Conservation (phyloP, 805 yeast genomes). For the Teunomyces cretensis region DNA sequence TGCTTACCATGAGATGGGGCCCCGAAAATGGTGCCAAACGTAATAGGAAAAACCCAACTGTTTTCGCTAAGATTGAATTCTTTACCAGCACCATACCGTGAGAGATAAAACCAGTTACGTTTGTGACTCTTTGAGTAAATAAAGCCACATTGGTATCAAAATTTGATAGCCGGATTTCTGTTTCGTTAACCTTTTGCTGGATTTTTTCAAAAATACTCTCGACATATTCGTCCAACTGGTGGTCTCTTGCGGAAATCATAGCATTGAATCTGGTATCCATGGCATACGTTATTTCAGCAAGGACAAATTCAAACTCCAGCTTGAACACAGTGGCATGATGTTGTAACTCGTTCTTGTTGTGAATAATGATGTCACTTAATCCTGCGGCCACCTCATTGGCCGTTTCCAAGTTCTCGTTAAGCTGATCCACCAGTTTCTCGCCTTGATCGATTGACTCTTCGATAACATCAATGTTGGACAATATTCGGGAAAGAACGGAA, state of each 20-base stretch:
- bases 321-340: neutral
- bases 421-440: neutral
- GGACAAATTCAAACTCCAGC: neutral
- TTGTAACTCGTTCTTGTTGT: neutral
- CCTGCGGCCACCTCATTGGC: neutral
- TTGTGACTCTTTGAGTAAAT: neutral
- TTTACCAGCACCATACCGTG: neutral
- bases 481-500: neutral
- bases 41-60: neutral
- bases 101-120: neutral
- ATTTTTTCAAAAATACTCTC: neutral
- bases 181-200: neutral
- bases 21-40: neutral
- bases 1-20: neutral
- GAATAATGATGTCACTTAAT: neutral
- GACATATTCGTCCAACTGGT: neutral
- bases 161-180: neutral
- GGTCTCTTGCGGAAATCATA: neutral
- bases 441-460: neutral
- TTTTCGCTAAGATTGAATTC: neutral
- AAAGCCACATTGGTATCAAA: slow-evolving; percentile 3
- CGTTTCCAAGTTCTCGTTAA: neutral
- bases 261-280: neutral
- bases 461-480: neutral
- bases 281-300: neutral